phyloP scores from a whole-genome alignment of 306 rosid species.

The Trichosanthes cucumerina region DNA sequence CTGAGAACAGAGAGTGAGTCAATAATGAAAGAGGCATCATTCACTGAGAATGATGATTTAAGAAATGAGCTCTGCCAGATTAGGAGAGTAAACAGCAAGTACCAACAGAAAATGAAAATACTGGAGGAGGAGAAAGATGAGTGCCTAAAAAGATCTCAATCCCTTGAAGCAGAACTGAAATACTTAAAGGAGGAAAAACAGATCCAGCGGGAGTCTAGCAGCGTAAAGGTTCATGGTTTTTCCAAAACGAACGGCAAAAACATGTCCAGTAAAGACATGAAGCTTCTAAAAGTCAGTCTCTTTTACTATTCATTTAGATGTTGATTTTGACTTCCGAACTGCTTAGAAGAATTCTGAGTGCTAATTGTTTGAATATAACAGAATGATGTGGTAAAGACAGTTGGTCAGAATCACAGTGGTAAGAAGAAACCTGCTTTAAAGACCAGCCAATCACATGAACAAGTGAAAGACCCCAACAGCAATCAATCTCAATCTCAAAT shows the following conservation, averaged over 20 bases:
- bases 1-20: slow-evolving; percentile 15
- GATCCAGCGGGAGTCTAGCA: slow-evolving; percentile 22
- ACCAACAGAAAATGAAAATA: slow-evolving; percentile 20
- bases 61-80: slow-evolving; percentile 22
- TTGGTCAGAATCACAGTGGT: slow-evolving; percentile 30
- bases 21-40: slow-evolving; percentile 10
- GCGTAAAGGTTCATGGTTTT: slow-evolving; percentile 16
- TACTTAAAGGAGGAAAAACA: slow-evolving; percentile 20
- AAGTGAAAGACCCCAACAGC: slow-evolving; percentile 22
- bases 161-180: slow-evolving; percentile 30
- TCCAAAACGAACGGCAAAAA: slow-evolving; percentile 24
- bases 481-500: slow-evolving; percentile 35
- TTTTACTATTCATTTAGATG: slow-evolving; percentile 18
- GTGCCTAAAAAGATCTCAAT: slow-evolving; percentile 17
- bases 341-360: slow-evolving; percentile 4
- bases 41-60: slow-evolving; percentile 11
- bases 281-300: slow-evolving; percentile 42
- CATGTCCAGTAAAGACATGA: slow-evolving; percentile 40
- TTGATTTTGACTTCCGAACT: slow-evolving; percentile 13
- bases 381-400: slow-evolving; percentile 46
- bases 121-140: slow-evolving; percentile 31
- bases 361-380: slow-evolving; percentile 20
- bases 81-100: slow-evolving; percentile 13
- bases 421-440: slow-evolving; percentile 40
- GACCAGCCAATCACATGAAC: slow-evolving; percentile 38